phyloP scores from a whole-genome alignment of 768 basidiomycete genomes.

The Trametes gibbosa region DNA sequence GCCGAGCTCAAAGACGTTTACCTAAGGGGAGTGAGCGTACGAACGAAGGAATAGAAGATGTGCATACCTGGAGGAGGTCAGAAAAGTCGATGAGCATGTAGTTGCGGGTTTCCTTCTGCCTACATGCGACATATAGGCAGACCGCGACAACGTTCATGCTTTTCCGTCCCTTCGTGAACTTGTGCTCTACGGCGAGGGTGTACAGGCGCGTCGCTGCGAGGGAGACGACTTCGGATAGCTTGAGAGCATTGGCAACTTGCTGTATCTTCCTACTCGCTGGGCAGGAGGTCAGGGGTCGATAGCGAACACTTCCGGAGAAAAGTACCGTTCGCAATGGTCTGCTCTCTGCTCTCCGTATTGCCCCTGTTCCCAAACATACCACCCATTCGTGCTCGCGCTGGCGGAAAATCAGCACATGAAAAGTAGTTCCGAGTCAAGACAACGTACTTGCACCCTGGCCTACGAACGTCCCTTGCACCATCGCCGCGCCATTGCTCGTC shows the following conservation, averaged over 20 bases:
- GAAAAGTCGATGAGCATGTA: constrained; percentile 99
- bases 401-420: background rate
- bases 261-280: constrained; percentile 82
- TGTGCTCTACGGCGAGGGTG: constrained; percentile 90
- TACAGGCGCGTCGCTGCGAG: constrained; percentile 84
- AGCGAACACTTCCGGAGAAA: constrained; percentile 8
- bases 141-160: constrained; percentile 93
- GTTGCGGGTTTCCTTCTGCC: constrained; percentile 85
- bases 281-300: background rate
- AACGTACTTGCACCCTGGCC: constrained; percentile 85
- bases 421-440: background rate
- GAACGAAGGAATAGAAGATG: background rate
- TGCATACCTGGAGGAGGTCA: constrained; percentile 80
- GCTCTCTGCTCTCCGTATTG: constrained; percentile 80
- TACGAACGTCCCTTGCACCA: constrained; percentile 93
- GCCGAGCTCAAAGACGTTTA: constrained; percentile 97
- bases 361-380: constrained; percentile 82
- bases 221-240: constrained; percentile 75
- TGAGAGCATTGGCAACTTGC: constrained; percentile 74
- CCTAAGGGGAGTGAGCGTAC: constrained; percentile 43
- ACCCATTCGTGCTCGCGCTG: constrained; percentile 80
- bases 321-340: constrained; percentile 87
- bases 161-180: constrained; percentile 90
- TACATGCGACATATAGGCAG: constrained; percentile 91
- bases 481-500: constrained; percentile 85